Base-by-base conservation (phyloP, 176 grass and related monocot genomes). In the Echinochloa phyllopogon region DNA sequence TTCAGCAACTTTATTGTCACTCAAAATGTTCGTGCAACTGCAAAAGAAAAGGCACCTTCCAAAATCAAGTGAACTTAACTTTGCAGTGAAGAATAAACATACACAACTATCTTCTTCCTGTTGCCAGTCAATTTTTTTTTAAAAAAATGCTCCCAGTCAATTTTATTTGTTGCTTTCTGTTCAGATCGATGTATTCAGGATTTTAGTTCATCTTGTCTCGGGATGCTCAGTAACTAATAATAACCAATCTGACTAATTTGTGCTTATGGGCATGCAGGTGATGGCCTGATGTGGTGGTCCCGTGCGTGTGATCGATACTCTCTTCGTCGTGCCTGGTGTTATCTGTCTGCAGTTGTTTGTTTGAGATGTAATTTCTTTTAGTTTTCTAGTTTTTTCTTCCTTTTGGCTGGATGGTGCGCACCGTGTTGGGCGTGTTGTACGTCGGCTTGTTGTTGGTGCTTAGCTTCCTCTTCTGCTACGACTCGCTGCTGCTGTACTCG, bases 371-470 rank as follows among this genome's bases (percentile, higher is more conserved):
- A 78, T 79, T 27, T 61, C 43, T 25, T 4, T 6, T 25, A 25
- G 25, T 8, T 52, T 43, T 20, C 11, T 44, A 8, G 6, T 42
- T 71, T 12, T 48, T 25, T 3, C 4, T 25, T 8, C 6, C 12
- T 15, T 17, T 53, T 57, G 39, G 40, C 41, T 29, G 60, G 52
- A 84, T 74, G 81, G 50, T 23, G 59, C 48, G 56, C 40, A 20
- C 12, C 44, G 74, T 83, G 64, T 10, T 59, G 78, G 68, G 86
- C 50, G 21, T 62, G 53, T 12, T 69, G 86, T 62, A 53, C n/a
- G 24, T 70, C 23, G 23, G 29, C 21, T 17, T 36, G 15, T 20
- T 66, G 55, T 45, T 38, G 24, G 49, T 84, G 67, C 39, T 74
- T 33, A 65, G 59, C 16, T 33, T 27, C 40, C 41, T 77, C 5